These are phyloP conservation scores for Protea cynaroides DNA, from an alignment of 164 flowering plant species.

Conservation along the genomic window DNA sequence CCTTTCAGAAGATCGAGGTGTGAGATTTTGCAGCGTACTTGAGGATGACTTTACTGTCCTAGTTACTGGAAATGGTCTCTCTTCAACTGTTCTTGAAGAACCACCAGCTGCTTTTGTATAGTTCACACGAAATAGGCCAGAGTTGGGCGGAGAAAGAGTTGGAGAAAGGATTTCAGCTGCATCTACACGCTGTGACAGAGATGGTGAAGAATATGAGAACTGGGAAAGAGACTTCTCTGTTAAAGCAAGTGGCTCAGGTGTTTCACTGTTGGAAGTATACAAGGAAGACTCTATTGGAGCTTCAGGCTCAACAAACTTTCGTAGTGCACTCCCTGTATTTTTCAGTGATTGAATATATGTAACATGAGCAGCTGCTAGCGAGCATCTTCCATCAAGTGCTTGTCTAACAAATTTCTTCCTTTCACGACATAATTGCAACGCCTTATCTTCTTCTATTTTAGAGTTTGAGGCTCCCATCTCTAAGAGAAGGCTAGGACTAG, in stretches of 20 bases:
- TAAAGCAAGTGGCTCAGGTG: constrained; percentile 63
- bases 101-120: constrained; percentile 55
- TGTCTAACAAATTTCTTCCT: constrained; percentile 75
- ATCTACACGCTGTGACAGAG: constrained; percentile 54
- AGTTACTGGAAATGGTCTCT: constrained; percentile 38
- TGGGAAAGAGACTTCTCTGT: constrained; percentile 67
- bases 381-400: constrained; percentile 85
- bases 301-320: constrained; percentile 76
- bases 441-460: constrained; percentile 78
- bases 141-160: constrained; percentile 58
- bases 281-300: constrained; percentile 50
- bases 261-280: constrained; percentile 61
- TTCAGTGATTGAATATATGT: constrained; percentile 65
- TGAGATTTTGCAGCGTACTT: constrained; percentile 36
- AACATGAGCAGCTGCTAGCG: constrained; percentile 77
- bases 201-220: constrained; percentile 60
- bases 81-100: constrained; percentile 59
- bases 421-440: constrained; percentile 79
- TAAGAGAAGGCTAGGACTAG: not conserved
- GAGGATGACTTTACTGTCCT: constrained; percentile 45
- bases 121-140: constrained; percentile 44
- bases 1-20: constrained; percentile 38
- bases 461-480: constrained; percentile 77
- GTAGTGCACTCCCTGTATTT: constrained; percentile 55
- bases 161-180: constrained; percentile 42